A percentile compares a stretch with the other conserved stretches of the same genome.
phyloP scores from a whole-genome alignment of 768 basidiomycete genomes.

The Mycena albidolilacea region DNA sequence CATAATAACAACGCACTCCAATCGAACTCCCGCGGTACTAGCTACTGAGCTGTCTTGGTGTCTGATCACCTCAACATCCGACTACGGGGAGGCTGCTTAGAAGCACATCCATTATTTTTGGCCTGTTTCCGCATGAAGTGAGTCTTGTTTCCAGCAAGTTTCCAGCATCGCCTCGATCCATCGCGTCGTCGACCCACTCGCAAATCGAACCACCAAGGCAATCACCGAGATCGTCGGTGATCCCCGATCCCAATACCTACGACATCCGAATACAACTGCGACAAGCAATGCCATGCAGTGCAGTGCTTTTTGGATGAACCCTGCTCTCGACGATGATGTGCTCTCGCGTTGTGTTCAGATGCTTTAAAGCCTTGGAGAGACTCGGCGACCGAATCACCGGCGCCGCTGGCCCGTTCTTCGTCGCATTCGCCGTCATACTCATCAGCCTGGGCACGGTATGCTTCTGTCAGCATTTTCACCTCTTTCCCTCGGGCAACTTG shows the following conservation, averaged over 20 bases:
- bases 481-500: slow-evolving; percentile 1
- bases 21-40: too few species aligned
- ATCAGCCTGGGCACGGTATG: slow-evolving; percentile 77
- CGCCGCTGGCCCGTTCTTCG: slow-evolving; percentile 92
- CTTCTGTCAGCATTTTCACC: slow-evolving; percentile 76
- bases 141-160: too few species aligned
- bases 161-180: too few species aligned
- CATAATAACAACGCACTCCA: too few species aligned
- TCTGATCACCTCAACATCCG: too few species aligned
- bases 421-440: slow-evolving; percentile 83
- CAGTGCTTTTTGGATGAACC: neutral
- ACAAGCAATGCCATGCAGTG: neutral
- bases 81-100: too few species aligned
- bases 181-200: too few species aligned
- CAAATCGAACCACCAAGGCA: too few species aligned
- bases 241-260: neutral
- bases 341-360: slow-evolving; percentile 63
- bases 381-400: slow-evolving; percentile 87
- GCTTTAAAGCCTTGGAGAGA: slow-evolving; percentile 76
- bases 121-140: too few species aligned
- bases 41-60: too few species aligned
- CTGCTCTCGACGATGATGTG: slow-evolving; percentile 55
- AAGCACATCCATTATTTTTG: too few species aligned
- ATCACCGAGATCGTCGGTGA: too few species aligned
- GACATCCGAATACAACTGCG: neutral